Base-by-base conservation (phyloP, 495 filamentous ascomycete genomes). In the Annulohypoxylon bovei region DNA sequence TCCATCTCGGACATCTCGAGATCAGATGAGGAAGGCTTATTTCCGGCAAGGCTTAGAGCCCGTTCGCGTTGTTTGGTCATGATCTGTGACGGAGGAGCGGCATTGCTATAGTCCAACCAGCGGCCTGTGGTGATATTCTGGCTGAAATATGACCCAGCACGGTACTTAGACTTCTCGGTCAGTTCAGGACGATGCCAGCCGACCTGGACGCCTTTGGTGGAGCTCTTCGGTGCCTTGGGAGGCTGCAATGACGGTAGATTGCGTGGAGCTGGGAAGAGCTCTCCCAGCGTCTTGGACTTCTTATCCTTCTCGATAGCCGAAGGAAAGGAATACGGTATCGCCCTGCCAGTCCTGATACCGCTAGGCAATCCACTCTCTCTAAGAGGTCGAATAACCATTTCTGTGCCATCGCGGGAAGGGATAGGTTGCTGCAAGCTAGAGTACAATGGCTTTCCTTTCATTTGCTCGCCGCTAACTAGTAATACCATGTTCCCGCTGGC, bases 251-350 rank as follows among this genome's bases (percentile, higher is more conserved):
- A 84, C 11, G 89, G 87, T 4, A 94, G 77, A 39, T 81, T 86
- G 32, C 88, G 68, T 6, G 93, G 91, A 20, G 93, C 87, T 5
- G 90, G 85, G 79, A 97, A 98, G 1, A 93, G 78, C 52, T 97
- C 92, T 16, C 91, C 92, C 28, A 98, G 84, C 1, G 92, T 96
- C 30, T 84, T 83, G 0, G 78, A 70, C 39, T 83, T 87, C 40
- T 84, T 85, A 25, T 69, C 78, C 72, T 82, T 84, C 5, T 84
- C 82, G 16, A 74, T 56, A 23, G 76, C 59, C 2, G 73, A 65
- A 6, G 72, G 46, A 16, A 72, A 67, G 7, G 76, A 72, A 39
- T 71, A 75, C 6, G 92, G 89, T 56, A 89, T 74, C 14, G 95
- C 85, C 65, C 89, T 88, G 12, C 91, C 93, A 8, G 88, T 83